A percentile compares a stretch with the other conserved stretches of the same genome.
Conservation (phyloP, 768 basidiomycete species). For the Mycena chlorophos region DNA sequence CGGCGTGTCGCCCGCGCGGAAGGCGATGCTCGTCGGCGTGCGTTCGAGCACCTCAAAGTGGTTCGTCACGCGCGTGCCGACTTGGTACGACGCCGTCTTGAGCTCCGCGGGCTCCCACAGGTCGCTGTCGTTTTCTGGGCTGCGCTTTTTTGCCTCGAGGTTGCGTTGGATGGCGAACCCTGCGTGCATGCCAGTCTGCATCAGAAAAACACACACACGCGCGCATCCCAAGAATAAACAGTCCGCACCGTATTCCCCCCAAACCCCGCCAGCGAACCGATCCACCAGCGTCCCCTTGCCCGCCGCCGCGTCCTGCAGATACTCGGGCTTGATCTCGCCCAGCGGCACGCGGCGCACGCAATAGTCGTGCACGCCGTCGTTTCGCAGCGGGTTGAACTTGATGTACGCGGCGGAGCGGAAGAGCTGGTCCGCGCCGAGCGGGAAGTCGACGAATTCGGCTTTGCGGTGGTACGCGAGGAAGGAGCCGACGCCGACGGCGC, state of each 20-base stretch:
- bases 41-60: constrained; percentile 22
- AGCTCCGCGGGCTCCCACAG: constrained; percentile 20
- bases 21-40: constrained; percentile 18
- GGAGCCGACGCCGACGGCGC: constrained; percentile 15
- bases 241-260: constrained; percentile 20
- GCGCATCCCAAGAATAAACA: not conserved
- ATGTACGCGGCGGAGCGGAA: constrained; percentile 14
- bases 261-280: constrained; percentile 18
- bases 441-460: constrained; percentile 15
- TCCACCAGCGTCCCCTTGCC: constrained; percentile 20
- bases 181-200: not conserved
- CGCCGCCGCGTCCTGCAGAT: too few species aligned
- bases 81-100: constrained; percentile 12
- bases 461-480: constrained; percentile 21
- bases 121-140: constrained; percentile 15
- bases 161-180: constrained; percentile 20
- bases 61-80: constrained; percentile 22
- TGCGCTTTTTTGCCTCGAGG: constrained; percentile 19
- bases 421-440: constrained; percentile 9
- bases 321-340: constrained; percentile 16
- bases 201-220: too few species aligned
- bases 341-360: constrained; percentile 21
- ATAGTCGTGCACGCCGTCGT: constrained; percentile 11
- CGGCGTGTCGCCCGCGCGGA: constrained; percentile 21
- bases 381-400: constrained; percentile 20